Conservation (phyloP, 2,329 filamentous ascomycete species). For the Phialophora expanda region DNA sequence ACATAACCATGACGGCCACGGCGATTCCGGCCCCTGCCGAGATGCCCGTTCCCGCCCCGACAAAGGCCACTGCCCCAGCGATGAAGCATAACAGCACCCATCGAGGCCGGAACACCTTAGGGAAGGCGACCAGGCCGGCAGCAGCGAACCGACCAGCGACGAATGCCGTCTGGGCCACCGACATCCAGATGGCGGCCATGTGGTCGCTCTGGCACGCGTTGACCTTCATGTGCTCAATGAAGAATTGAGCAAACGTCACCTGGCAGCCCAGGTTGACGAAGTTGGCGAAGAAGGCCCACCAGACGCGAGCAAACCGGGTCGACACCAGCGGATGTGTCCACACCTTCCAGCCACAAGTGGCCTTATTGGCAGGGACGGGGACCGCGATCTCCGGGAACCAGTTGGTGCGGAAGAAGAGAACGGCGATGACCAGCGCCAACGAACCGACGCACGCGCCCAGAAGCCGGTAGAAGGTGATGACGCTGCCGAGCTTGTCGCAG, state of each 20-base stretch:
- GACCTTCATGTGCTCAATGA: slow-evolving; percentile 74
- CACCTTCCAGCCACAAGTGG: slow-evolving; percentile 50
- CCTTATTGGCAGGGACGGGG: slow-evolving; percentile 61
- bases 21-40: slow-evolving; percentile 54
- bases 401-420: slow-evolving; percentile 63
- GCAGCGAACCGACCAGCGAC: slow-evolving; percentile 74
- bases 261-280: slow-evolving; percentile 83
- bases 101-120: slow-evolving; percentile 68
- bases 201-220: slow-evolving; percentile 60
- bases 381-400: slow-evolving; percentile 76
- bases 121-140: slow-evolving; percentile 59
- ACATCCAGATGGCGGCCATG: slow-evolving; percentile 70
- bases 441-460: slow-evolving; percentile 73
- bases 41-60: slow-evolving; percentile 56
- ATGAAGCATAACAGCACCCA: slow-evolving; percentile 73
- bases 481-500: slow-evolving; percentile 60
- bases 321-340: slow-evolving; percentile 37
- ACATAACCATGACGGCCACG: slow-evolving; percentile 72
- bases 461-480: slow-evolving; percentile 79
- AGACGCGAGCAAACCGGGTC: slow-evolving; percentile 72
- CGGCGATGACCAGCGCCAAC: slow-evolving; percentile 59
- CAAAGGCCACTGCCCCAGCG: slow-evolving; percentile 64
- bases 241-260: slow-evolving; percentile 62
- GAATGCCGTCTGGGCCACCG: slow-evolving; percentile 75
- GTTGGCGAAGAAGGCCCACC: slow-evolving; percentile 75